Evolutionary conservation across 108 stramenopile genomes (phyloP), one percentile per base, ranked within the genome.

Genomic region (Pelagomonas calceolata): DNA sequence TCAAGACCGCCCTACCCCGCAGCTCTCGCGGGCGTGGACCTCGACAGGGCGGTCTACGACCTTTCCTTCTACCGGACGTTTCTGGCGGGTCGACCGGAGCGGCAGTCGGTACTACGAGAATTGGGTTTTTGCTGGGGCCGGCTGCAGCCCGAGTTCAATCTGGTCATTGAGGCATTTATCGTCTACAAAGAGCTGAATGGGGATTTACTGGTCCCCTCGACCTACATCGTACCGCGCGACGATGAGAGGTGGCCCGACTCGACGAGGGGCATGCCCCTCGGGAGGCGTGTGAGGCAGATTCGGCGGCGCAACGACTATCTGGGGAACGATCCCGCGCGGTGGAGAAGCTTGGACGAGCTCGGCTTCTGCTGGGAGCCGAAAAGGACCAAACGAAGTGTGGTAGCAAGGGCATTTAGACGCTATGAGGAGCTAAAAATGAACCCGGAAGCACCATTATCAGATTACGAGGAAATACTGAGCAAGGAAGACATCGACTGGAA

Each of bases 341-440:
- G 75, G 68, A 73, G 80, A 30, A 72, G 84, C 70, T 75, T 93
- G 68, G 88, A 93, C 69, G 80, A 84, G 16, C 65, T 93, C 66
- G 92, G 92, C 32, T 93, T 93, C 78, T 80, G 86, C 30, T 93
- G 92, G 92, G 88, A 79, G 39, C 81, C 83, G 51, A n/a, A n/a
- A n/a, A n/a, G n/a, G n/a, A n/a, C n/a, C n/a, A n/a, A n/a, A n/a
- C n/a, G n/a, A n/a, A n/a, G n/a, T n/a, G n/a, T n/a, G n/a, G n/a
- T n/a, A n/a, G n/a, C n/a, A n/a, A n/a, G n/a, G n/a, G n/a, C n/a
- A n/a, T n/a, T n/a, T n/a, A 26, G 21, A 3, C 26, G 21, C 21
- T 12, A 60, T 26, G 21, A 26, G 21, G 51, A 4, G 39, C 9
- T 5, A 43, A 43, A 43, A 43, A 12, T 12, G 39, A 5, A 12